These are phyloP conservation scores for Solanum pinnatisectum DNA, from an alignment of 257 asterid species.

Conservation along the genomic window DNA sequence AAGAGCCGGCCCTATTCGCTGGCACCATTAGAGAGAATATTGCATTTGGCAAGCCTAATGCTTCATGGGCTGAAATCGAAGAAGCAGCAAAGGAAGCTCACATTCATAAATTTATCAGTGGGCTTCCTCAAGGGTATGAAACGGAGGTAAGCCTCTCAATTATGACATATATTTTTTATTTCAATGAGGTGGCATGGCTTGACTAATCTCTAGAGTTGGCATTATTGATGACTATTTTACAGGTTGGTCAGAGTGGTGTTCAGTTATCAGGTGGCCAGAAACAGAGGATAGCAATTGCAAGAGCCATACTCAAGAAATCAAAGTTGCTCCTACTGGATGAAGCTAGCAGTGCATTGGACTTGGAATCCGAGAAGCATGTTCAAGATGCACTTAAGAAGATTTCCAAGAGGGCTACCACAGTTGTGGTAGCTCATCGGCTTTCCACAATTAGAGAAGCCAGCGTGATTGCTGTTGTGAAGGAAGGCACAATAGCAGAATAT, in stretches of 20 bases:
- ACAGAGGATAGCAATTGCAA: constrained; percentile 82
- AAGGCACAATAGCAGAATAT: constrained; percentile 58
- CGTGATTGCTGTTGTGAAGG: constrained; percentile 49
- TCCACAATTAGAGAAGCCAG: constrained; percentile 65
- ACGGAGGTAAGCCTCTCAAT: constrained; percentile 45
- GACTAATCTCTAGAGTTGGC: neutral
- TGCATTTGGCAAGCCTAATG: constrained; percentile 54
- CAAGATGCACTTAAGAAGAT: constrained; percentile 57
- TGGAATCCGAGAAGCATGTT: constrained; percentile 73
- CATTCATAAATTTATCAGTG: constrained; percentile 62
- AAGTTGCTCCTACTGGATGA: constrained; percentile 60
- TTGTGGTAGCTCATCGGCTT: constrained; percentile 81
- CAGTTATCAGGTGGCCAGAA: constrained; percentile 88
- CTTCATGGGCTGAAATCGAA: constrained; percentile 76
- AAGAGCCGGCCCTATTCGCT: constrained; percentile 73
- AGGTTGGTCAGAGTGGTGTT: constrained; percentile 79
- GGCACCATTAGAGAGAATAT: constrained; percentile 76
- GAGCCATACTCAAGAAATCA: constrained; percentile 65
- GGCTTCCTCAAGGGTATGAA: constrained; percentile 82
- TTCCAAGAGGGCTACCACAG: constrained; percentile 54
- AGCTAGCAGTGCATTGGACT: constrained; percentile 83
- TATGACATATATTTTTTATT: neutral
- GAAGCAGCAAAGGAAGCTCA: constrained; percentile 72
- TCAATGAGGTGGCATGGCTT: neutral
- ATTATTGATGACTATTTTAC: neutral